Base-by-base conservation (phyloP, 2,329 filamentous ascomycete genomes). In the Fusarium irregulare region DNA sequence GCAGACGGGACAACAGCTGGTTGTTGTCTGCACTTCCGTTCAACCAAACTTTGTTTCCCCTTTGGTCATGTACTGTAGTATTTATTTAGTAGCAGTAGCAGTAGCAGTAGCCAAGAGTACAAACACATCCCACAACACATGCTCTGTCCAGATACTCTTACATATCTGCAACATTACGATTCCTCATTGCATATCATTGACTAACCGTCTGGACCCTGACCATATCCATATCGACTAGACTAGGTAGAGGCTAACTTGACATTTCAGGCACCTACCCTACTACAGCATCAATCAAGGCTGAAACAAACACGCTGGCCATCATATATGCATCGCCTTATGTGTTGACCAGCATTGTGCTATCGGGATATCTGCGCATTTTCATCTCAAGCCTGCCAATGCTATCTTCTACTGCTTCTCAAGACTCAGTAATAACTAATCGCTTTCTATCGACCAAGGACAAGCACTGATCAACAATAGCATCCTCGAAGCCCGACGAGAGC, bases 281-380 rank as follows among this genome's bases (percentile, higher is more conserved):
- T 23, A 21, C n/a, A 66, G 32, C 50, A 50, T 54, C 42, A 58
- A 67, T 51, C 56, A 50, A 55, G 50, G 64, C 47, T 50, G 65
- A 68, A 68, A 68, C 64, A 68, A 54, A 48, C 48, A 48, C 53
- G 47, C 47, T 50, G 32, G 44, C 45, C 57, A 51, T 63, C 64
- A 63, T 54, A 54, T 14, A 55, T 21, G 32, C 44, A 25, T 21
- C 25, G 37, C 9, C 34, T 37, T n/a, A 27, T n/a, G 18, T n/a
- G 16, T 18, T 54, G 44, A 21, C 30, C 40, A 45, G 12, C 49
- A 48, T 34, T 34, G 25, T 30, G 18, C 14, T 40, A 51, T 40
- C 32, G 11, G 21, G 30, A 37, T 27, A 34, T 18, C 13, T 34
- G 9, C 9, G 10, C 21, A 12, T 20, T 28, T n/a, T n/a, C 18